phyloP scores from a whole-genome alignment of 495 filamentous ascomycete genomes.

The Friedmanniomyces endolithicus region DNA sequence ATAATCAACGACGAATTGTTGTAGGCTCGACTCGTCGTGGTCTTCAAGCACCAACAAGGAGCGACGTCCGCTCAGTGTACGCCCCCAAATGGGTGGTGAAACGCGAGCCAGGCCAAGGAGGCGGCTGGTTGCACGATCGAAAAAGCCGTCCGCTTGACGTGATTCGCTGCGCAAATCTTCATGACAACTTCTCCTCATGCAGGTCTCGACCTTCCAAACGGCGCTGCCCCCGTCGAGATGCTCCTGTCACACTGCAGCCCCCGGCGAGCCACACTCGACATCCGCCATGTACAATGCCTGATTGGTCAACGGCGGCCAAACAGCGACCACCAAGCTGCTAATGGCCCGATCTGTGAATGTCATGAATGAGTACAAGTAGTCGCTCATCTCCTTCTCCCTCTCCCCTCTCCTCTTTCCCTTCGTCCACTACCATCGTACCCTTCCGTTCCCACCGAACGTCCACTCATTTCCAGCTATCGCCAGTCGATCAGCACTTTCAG shows the following conservation, averaged over 20 bases:
- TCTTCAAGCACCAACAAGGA: background rate
- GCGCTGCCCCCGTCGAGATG: background rate
- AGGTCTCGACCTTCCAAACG: too few relatives aligned
- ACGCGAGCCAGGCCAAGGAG: background rate
- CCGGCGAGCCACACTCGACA: too few relatives aligned
- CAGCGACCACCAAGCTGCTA: too few relatives aligned
- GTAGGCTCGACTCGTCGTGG: too few relatives aligned
- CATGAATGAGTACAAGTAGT: too few relatives aligned
- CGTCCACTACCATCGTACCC: background rate
- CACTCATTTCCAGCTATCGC: slow-evolving; percentile 9
- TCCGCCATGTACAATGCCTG: background rate
- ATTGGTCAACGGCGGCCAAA: background rate
- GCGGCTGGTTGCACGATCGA: too few relatives aligned
- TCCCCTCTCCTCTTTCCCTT: too few relatives aligned
- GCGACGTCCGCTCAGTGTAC: background rate
- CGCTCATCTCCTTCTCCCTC: background rate
- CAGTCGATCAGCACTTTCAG: slow-evolving; percentile 4
- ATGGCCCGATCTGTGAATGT: too few relatives aligned
- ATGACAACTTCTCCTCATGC: background rate
- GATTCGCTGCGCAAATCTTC: background rate
- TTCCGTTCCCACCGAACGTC: slow-evolving; percentile 5
- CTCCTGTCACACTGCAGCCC: slow-evolving; percentile 3
- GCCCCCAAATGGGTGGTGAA: background rate
- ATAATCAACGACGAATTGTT: too few relatives aligned
- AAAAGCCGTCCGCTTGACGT: background rate